Percentiles rank a stretch among this genome's conserved stretches.
phyloP scores from a whole-genome alignment of 257 asterid genomes.

The Nicotiana undulata region DNA sequence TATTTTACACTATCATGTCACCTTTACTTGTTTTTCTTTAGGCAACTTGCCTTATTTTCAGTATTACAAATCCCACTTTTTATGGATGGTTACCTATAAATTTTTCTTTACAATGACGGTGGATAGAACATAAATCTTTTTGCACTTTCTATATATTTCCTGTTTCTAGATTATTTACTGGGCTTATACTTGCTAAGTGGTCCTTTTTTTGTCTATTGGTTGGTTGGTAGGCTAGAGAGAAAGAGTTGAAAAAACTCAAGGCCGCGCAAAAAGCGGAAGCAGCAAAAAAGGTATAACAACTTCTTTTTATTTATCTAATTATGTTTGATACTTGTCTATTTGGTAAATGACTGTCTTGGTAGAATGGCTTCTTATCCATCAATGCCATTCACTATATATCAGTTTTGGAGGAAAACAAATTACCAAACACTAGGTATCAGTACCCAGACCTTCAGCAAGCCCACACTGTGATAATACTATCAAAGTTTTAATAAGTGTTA shows the following conservation, averaged over 20 bases:
- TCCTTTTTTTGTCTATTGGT: constrained; percentile 1
- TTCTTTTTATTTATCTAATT: not conserved
- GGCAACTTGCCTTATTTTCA: too few species aligned
- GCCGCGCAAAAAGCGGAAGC: constrained; percentile 89
- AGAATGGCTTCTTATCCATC: not conserved
- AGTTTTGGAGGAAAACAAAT: not conserved
- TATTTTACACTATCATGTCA: too few species aligned
- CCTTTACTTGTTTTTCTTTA: too few species aligned
- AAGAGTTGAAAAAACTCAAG: constrained; percentile 75
- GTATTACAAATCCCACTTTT: too few species aligned
- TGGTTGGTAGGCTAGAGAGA: constrained; percentile 68
- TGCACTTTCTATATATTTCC: not conserved
- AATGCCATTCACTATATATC: not conserved
- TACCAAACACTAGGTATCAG: not conserved
- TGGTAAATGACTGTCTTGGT: not conserved
- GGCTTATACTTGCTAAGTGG: not conserved
- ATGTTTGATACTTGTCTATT: not conserved
- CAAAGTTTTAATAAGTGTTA: not conserved
- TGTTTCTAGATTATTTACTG: not conserved
- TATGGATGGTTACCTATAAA: too few species aligned
- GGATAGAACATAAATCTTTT: too few species aligned
- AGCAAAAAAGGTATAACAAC: constrained; percentile 49
- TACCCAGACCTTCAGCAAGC: not conserved
- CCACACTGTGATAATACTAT: not conserved
- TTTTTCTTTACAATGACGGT: too few species aligned